Percentiles rank a stretch among this genome's conserved stretches.
Conservation (phyloP, 2,329 filamentous ascomycete genomes). For the Hysterium pulicare region DNA sequence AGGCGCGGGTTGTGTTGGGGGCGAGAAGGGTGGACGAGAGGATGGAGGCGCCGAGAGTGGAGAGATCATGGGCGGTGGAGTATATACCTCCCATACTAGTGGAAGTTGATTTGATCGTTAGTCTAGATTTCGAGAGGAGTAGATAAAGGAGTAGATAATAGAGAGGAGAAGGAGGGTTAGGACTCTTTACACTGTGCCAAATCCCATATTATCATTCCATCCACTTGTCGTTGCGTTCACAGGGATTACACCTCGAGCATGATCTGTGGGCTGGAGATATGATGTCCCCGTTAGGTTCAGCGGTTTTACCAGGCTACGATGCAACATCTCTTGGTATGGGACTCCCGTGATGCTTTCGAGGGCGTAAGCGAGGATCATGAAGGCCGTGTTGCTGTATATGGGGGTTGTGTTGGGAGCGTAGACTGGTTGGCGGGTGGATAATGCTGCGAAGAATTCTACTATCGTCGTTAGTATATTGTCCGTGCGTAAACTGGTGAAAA, state of each 20-base stretch:
- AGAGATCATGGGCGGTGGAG: slow-evolving; percentile 34
- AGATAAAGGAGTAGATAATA: too few relatives aligned
- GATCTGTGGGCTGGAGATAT: slow-evolving; percentile 20
- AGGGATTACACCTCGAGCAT: slow-evolving; percentile 10
- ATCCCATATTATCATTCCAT: slow-evolving; percentile 3
- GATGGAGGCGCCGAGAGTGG: slow-evolving; percentile 38
- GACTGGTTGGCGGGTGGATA: slow-evolving; percentile 26
- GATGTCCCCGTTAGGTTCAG: slow-evolving; percentile 44
- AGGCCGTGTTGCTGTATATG: slow-evolving; percentile 50
- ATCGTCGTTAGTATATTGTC: too few relatives aligned
- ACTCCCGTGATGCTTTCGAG: slow-evolving; percentile 45
- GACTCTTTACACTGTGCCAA: slow-evolving; percentile 2
- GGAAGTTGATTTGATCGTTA: too few relatives aligned
- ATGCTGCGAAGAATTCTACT: slow-evolving; percentile 11
- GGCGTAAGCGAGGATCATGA: slow-evolving; percentile 44
- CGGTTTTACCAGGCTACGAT: slow-evolving; percentile 42
- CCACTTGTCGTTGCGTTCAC: neutral
- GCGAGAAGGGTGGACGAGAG: slow-evolving; percentile 36
- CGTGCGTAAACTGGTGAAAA: too few relatives aligned
- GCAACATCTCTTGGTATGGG: slow-evolving; percentile 38
- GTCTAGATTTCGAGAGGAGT: too few relatives aligned
- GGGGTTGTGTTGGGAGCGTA: slow-evolving; percentile 46
- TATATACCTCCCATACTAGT: slow-evolving; percentile 31
- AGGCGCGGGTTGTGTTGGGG: slow-evolving; percentile 33
- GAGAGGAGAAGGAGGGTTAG: too few relatives aligned